Conservation (phyloP, 176 grass and related monocot species). For the Aegilops longissima region DNA sequence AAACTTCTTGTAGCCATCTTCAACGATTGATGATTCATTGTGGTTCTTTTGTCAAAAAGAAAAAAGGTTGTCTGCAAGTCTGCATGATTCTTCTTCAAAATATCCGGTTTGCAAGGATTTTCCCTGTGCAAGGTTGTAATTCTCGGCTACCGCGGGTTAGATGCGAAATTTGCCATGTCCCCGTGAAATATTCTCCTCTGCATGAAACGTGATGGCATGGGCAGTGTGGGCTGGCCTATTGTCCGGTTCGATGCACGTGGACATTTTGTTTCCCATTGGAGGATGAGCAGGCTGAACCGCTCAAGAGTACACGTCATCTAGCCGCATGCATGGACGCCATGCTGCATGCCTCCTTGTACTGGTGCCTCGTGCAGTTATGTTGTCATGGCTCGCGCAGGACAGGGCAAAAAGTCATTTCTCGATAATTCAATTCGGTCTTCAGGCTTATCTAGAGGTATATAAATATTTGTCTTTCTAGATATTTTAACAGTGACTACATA, state of each 20-base stretch:
- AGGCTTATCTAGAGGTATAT: no score
- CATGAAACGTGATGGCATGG: constrained; percentile 20
- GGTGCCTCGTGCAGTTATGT: background rate
- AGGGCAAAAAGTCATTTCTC: no score
- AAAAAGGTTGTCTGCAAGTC: no score
- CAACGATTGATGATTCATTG: background rate
- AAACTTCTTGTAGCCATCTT: background rate
- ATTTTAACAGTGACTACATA: no score
- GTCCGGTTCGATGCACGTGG: background rate
- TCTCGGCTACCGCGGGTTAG: background rate
- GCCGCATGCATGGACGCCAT: background rate
- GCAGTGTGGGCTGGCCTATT: background rate
- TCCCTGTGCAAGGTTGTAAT: background rate
- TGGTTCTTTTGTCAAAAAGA: background rate
- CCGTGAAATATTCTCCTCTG: background rate
- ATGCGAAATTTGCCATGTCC: background rate
- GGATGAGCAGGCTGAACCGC: background rate
- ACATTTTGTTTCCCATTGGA: background rate
- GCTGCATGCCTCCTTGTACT: background rate
- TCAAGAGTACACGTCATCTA: background rate
- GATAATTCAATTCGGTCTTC: no score
- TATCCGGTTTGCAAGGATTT: no score
- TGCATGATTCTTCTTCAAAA: no score
- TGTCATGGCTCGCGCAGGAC: no score
- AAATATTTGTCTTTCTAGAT: no score